These are phyloP conservation scores for Tetrapisispora phaffii DNA, from an alignment of 805 yeast genomes.

Conservation along the genomic window DNA sequence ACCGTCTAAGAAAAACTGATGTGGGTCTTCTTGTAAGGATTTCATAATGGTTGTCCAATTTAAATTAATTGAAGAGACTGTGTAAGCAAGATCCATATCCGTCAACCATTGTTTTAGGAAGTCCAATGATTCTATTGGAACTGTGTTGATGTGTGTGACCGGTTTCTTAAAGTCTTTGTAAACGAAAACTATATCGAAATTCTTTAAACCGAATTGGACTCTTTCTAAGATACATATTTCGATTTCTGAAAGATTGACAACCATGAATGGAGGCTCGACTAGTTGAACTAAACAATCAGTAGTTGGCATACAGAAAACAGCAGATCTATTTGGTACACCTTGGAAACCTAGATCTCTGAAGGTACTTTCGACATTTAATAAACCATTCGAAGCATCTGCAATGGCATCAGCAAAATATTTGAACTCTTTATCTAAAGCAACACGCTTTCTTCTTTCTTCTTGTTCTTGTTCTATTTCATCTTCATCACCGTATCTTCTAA, in stretches of 20 bases:
- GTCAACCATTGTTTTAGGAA: constrained; percentile 93
- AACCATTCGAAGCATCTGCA: constrained; percentile 76
- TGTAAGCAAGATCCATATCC: constrained; percentile 92
- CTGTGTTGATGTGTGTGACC: constrained; percentile 86
- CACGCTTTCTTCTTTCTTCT: constrained; percentile 90
- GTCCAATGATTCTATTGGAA: constrained; percentile 86
- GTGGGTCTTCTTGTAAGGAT: constrained; percentile 84
- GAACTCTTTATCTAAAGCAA: constrained; percentile 84
- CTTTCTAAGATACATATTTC: constrained; percentile 94
- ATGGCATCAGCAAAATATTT: constrained; percentile 81
- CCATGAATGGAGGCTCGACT: constrained; percentile 90
- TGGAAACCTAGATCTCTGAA: constrained; percentile 93
- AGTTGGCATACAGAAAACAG: constrained; percentile 92
- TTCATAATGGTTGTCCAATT: constrained; percentile 95
- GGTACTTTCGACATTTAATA: constrained; percentile 83
- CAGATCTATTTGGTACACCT: constrained; percentile 94
- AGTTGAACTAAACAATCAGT: constrained; percentile 93
- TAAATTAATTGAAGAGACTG: constrained; percentile 91
- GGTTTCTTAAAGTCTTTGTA: constrained; percentile 84
- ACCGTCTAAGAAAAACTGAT: constrained; percentile 86
- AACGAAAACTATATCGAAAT: constrained; percentile 93
- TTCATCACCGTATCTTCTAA: constrained; percentile 89
- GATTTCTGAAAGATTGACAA: constrained; percentile 80
- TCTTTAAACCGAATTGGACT: constrained; percentile 92
- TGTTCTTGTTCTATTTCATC: constrained; percentile 98